phyloP scores from a whole-genome alignment of 2,329 filamentous ascomycete genomes.

The Ophiocordyceps camponoti-saundersi region DNA sequence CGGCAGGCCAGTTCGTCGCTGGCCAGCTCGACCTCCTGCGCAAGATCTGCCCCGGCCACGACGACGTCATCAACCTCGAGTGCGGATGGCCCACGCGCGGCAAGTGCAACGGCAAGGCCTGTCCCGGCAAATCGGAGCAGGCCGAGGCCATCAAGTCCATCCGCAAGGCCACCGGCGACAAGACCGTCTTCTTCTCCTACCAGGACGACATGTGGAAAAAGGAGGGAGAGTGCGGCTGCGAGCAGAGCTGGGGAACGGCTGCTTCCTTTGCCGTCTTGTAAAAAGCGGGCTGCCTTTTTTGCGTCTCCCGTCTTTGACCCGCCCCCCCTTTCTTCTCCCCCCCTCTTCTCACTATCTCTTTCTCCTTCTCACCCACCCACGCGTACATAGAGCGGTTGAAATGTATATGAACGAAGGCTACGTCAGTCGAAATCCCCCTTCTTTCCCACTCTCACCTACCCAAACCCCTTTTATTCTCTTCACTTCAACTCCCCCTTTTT shows the following conservation, averaged over 20 bases:
- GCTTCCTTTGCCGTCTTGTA: constrained; percentile 1
- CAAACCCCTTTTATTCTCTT: neutral
- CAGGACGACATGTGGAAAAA: constrained; percentile 71
- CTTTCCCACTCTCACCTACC: too few relatives aligned
- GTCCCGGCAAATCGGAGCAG: constrained; percentile 54
- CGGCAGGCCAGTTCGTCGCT: constrained; percentile 62
- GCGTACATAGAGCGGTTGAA: neutral
- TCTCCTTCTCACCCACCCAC: neutral
- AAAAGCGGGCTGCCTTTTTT: too few relatives aligned
- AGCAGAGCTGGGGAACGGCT: constrained; percentile 62
- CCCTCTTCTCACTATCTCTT: neutral
- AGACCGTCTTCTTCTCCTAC: constrained; percentile 69
- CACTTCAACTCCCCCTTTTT: neutral
- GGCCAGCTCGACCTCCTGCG: constrained; percentile 56
- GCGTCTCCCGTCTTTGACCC: neutral
- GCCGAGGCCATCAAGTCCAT: constrained; percentile 55
- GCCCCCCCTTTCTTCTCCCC: neutral
- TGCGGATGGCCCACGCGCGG: constrained; percentile 73
- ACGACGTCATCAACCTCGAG: constrained; percentile 69
- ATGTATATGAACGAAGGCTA: neutral
- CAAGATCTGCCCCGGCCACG: constrained; percentile 46
- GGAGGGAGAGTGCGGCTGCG: constrained; percentile 49
- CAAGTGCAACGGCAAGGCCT: constrained; percentile 51
- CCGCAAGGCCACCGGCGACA: constrained; percentile 42
- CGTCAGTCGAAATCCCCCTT: neutral